Evolutionary conservation across 805 yeast species (phyloP), one percentile per base, ranked within the genome.

Genomic region (Hanseniaspora jakobsenii): DNA sequence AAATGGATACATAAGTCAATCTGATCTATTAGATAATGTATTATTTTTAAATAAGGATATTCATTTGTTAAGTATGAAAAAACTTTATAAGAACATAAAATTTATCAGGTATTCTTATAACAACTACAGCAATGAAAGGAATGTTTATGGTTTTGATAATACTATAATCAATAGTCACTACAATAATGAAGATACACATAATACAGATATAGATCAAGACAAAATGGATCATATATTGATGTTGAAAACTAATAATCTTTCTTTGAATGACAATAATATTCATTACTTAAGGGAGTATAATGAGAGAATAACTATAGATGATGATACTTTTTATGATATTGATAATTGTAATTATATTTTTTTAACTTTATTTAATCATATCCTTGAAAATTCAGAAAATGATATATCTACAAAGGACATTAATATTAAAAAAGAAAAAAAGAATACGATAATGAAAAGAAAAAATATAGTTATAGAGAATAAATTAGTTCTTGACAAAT

Each of bases 211-310:
- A n/a, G n/a, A n/a, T n/a, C n/a, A 40, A 12, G 44, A 40, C 9
- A 38, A 41, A 26, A 27, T 28, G 4, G 45, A 41, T 24, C 38
- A 41, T 16, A 41, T 41, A 17, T 19, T 41, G 3, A 18, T 34
- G 17, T 12, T 23, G 7, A 41, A 41, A 35, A 6, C 28, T 2
- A 9, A 28, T 5, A 24, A 32, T 17, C 28, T 40, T 5, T 9
- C 32, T 8, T 12, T 9, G 2, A n/a, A n/a, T n/a, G n/a, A n/a
- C n/a, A 16, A 26, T 9, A 41, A 18, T 16, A 2, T 34, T 10
- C 6, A 17, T 9, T 13, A 4, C 6, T 14, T 41, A 7, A 18
- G 7, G 13, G 13, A 19, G 5, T 21, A 34, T 7, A 41, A 34
- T 2, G 7, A 34, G 8, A 6, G 17, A 4, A 14, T 41, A 8